phyloP scores from a whole-genome alignment of 1,284 basidiomycete genomes.

The Ganoderma lingzhi region DNA sequence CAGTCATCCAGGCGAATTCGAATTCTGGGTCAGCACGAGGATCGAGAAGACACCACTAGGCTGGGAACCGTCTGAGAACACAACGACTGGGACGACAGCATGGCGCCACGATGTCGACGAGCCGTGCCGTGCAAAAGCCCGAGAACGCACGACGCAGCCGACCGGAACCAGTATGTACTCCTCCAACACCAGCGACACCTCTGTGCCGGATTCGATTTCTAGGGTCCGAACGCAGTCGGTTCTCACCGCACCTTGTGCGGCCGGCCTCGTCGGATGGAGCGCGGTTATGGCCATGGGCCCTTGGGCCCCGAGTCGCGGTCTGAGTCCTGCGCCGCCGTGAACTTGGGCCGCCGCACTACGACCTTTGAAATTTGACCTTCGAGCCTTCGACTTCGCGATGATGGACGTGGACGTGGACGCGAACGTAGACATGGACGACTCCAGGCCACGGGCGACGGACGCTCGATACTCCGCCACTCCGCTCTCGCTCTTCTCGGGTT shows the following conservation, averaged over 20 bases:
- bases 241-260: conserved; percentile 1
- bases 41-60: neutral
- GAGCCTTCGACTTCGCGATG: neutral
- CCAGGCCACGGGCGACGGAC: neutral
- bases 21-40: neutral
- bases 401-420: neutral
- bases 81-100: neutral
- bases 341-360: neutral
- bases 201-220: neutral
- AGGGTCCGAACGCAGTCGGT: neutral
- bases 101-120: too few species aligned
- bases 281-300: neutral
- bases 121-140: neutral
- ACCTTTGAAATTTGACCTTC: too few species aligned
- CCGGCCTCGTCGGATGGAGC: neutral
- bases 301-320: neutral
- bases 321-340: neutral
- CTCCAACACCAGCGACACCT: neutral
- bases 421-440: neutral
- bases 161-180: neutral
- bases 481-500: neutral
- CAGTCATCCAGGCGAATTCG: neutral
- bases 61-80: neutral
- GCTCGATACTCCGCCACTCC: conserved; percentile 1
- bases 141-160: neutral